Conservation (phyloP, 805 yeast genomes). For the Nematodospora valgi region DNA sequence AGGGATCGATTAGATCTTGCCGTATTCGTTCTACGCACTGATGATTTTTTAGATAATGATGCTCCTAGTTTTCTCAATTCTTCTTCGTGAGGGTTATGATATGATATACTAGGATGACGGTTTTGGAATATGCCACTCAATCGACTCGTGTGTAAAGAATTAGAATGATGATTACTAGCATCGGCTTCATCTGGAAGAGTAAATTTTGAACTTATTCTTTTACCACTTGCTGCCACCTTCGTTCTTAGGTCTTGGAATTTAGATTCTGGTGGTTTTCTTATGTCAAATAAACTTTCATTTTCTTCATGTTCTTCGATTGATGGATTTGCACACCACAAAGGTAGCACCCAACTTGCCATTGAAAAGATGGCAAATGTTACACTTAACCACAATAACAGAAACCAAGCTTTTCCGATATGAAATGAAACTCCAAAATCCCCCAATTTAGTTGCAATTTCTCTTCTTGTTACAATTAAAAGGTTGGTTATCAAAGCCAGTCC, state of each 20-base stretch:
- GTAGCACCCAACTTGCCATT: constrained; percentile 34
- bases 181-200: neutral
- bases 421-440: constrained; percentile 46
- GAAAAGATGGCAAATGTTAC: constrained; percentile 20
- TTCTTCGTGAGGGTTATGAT: constrained; percentile 15
- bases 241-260: neutral
- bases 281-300: neutral
- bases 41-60: constrained; percentile 29
- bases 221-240: neutral
- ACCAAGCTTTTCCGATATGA: constrained; percentile 41
- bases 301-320: constrained; percentile 2
- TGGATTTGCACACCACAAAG: constrained; percentile 54
- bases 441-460: constrained; percentile 28
- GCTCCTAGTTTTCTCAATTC: constrained; percentile 36
- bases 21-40: constrained; percentile 25
- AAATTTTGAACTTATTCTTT: neutral
- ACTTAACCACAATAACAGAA: constrained; percentile 37
- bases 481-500: constrained; percentile 29
- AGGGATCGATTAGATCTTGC: constrained; percentile 6
- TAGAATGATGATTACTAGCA: neutral
- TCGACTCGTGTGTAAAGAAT: neutral
- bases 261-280: neutral
- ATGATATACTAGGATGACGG: neutral
- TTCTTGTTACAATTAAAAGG: constrained; percentile 20
- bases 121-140: neutral